Base-by-base conservation (phyloP, 2,329 filamentous ascomycete species). In the Aaosphaeria arxii region DNA sequence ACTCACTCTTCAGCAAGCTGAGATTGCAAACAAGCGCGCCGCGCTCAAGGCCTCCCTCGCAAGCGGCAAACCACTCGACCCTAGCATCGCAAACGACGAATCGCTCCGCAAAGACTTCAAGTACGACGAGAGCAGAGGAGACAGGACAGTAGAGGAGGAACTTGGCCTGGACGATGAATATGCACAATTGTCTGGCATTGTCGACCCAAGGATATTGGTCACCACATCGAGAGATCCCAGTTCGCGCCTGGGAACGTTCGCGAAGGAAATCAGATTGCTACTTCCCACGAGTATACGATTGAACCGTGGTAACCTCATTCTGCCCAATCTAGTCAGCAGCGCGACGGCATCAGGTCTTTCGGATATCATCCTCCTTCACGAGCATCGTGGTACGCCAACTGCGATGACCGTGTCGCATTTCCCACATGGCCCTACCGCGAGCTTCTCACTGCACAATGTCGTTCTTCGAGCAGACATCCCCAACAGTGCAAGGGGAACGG, bases 381-480 rank as follows among this genome's bases (percentile, higher is more conserved):
- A 97, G 66, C 91, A 96, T 71, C 83, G 94, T 66, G 91, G 92
- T 61, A 92, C 88, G 1, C 94, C 94, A 0, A 96, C 91, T 0
- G 91, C 91, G 1, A 75, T 99, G 58, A 95, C 89, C 1, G 75
- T 96, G 35, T 91, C 86, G 1, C 91, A 96, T 65, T 84, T 95
- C 42, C 91, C 91, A 1, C 90, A 95, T 63, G 91, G 91, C 0
- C 91, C 91, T 0, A 96, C 89, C 5, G 86, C 86, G 30, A 91
- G 87, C 7, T 96, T 96, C 71, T 91, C 86, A 5, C 77, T 96
- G 13, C 89, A 95, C 70, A 97, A 99, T 56, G 92, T 97, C 4
- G 87, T 96, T 7, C 77, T 99, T 44, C 85, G 94, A 40, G 89
- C 91, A 51, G 94, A 99, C 67, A 95, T 99, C 17, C 92, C 94